Percentiles rank a stretch among this genome's conserved stretches.
phyloP scores from a whole-genome alignment of 257 asterid species.

The Cynanchum wilfordii region DNA sequence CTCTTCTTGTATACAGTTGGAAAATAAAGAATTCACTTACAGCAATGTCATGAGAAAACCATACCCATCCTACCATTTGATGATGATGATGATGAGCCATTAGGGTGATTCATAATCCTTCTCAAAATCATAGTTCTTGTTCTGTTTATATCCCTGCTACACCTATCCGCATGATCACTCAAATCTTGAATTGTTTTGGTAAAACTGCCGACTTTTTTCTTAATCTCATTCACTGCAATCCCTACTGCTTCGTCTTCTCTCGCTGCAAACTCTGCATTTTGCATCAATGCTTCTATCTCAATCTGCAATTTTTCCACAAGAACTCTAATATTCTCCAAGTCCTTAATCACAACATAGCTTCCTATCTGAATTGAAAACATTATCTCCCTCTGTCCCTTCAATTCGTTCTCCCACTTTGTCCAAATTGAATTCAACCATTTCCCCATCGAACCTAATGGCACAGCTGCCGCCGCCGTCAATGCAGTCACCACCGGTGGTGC shows the following conservation, averaged over 20 bases:
- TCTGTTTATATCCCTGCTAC: constrained; percentile 55
- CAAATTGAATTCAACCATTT: constrained; percentile 66
- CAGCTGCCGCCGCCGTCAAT: constrained; percentile 76
- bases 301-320: constrained; percentile 53
- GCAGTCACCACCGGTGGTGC: constrained; percentile 83
- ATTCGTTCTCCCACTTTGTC: constrained; percentile 58
- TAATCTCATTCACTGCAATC: constrained; percentile 62
- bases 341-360: constrained; percentile 46
- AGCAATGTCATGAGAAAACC: constrained; percentile 37
- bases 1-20: constrained; percentile 4
- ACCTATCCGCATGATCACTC: constrained; percentile 47
- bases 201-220: constrained; percentile 47
- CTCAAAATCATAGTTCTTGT: constrained; percentile 60
- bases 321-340: constrained; percentile 49
- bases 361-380: constrained; percentile 53
- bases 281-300: constrained; percentile 47
- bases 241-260: constrained; percentile 53
- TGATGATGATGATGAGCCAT: constrained; percentile 17
- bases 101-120: constrained; percentile 53
- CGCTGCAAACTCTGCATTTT: constrained; percentile 52
- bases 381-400: constrained; percentile 55
- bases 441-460: constrained; percentile 82
- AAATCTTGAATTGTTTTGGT: constrained; percentile 50
- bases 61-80: constrained; percentile 26
- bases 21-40: neutral